Base-by-base conservation (phyloP, 2,329 filamentous ascomycete genomes). In the Hirsutella rhossiliensis region DNA sequence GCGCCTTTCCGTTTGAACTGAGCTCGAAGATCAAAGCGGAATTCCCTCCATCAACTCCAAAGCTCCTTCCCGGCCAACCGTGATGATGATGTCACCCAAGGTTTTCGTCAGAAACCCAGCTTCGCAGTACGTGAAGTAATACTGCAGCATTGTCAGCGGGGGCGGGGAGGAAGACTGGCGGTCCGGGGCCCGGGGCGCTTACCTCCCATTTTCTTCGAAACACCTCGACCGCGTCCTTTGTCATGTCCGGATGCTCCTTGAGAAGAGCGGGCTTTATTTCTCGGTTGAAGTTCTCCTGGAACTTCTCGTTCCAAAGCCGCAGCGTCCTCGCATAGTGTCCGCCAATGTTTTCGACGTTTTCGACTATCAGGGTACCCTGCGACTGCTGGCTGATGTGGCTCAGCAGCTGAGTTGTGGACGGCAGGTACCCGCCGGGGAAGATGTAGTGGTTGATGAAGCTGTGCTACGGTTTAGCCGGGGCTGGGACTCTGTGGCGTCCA, bases 91-190 rank as follows among this genome's bases (percentile, higher is more conserved):
- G 61, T 87, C 82, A 3, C 82, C 82, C 18, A 87, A 59, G 3
- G 80, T 84, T 62, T 85, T 85, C 6, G 78, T 82, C 46, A 74
- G 65, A 54, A 87, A 87, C 0, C 82, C 82, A 34, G 81, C 82
- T 58, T 87, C 82, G 49, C 81, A 86, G 56, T 87, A 87, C 19
- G 75, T 69, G 60, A 87, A 87, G 57, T 87, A 87, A 54, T 86
- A 87, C 67, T 78, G 19, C 6, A 13, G 7, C 28, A 31, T 12
- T n/a, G 30, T 47, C 30, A 47, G 45, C 17, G 20, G 13, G 20
- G 12, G 29, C 20, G 15, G 3, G 23, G 30, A n/a, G 23, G 4
- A 40, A 6, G 15, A 11, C 15, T 17, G 15, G 12, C 5, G 31
- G n/a, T 32, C 12, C 31, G 31, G 12, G 12, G 12, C 31, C 11